A percentile compares a stretch with the other conserved stretches of the same genome.
phyloP scores from a whole-genome alignment of 78 protist genomes.

The Planoprotostelium fungivorum region DNA sequence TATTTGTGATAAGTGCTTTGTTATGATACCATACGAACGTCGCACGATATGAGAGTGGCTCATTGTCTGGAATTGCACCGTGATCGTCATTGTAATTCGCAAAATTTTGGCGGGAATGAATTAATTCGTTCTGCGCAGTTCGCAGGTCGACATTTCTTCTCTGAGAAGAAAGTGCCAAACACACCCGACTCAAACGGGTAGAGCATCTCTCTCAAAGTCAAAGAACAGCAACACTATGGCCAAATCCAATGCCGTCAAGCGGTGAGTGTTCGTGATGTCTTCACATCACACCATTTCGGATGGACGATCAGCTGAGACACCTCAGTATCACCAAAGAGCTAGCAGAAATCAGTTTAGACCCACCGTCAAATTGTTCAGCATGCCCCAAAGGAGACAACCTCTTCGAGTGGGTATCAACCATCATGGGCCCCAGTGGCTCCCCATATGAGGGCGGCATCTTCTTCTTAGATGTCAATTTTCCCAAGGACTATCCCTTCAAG shows the following conservation, averaged over 20 bases:
- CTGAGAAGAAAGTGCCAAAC: no score
- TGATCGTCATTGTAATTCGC: no score
- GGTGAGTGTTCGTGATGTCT: background rate
- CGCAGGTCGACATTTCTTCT: no score
- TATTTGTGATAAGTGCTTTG: no score
- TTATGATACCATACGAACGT: no score
- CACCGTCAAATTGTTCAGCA: constrained; percentile 43
- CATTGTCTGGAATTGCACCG: no score
- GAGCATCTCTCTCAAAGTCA: no score
- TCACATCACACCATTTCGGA: background rate
- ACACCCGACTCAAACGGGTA: no score
- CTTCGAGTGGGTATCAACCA: constrained; percentile 22
- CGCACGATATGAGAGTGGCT: no score
- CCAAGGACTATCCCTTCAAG: constrained; percentile 78
- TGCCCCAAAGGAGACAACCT: constrained; percentile 29
- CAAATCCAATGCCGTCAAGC: background rate
- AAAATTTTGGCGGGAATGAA: no score
- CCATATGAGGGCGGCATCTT: constrained; percentile 36
- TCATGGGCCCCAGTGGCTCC: constrained; percentile 27
- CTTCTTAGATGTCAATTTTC: constrained; percentile 37
- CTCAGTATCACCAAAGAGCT: constrained; percentile 34
- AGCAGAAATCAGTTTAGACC: constrained; percentile 27
- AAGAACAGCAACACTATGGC: background rate
- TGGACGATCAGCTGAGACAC: background rate
- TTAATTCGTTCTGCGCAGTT: no score